Evolutionary conservation across 805 yeast genomes (phyloP).

Genomic region (Maudiozyma barnettii): DNA sequence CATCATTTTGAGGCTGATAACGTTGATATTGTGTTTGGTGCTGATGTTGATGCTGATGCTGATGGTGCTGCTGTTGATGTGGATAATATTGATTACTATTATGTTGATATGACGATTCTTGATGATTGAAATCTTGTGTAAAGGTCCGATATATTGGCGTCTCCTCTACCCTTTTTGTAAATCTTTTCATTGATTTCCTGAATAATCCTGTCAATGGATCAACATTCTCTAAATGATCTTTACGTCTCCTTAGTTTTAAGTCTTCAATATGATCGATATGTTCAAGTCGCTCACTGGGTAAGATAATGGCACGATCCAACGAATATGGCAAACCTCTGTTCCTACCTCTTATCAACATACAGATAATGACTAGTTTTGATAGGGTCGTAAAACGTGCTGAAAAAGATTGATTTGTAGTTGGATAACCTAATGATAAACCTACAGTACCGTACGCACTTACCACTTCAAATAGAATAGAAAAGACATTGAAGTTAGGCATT

Average conservation of each 20-base stretch:
- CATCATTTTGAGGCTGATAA: background rate
- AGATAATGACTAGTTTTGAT: slow-evolving; percentile 77
- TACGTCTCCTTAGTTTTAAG: slow-evolving; percentile 13
- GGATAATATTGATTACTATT: background rate
- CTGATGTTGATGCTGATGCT: background rate
- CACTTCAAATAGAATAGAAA: slow-evolving; percentile 73
- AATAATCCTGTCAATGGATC: slow-evolving; percentile 27
- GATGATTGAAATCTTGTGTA: background rate
- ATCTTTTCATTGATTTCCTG: slow-evolving; percentile 12
- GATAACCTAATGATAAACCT: slow-evolving; percentile 82
- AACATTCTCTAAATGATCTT: slow-evolving; percentile 1
- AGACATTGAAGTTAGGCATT: slow-evolving; percentile 49
- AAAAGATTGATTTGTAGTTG: slow-evolving; percentile 56
- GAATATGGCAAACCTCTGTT: slow-evolving; percentile 94
- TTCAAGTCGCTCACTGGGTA: slow-evolving; percentile 61
- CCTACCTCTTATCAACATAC: slow-evolving; percentile 88
- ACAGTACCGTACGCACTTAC: slow-evolving; percentile 96
- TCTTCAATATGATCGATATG: slow-evolving; percentile 52
- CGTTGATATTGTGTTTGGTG: background rate
- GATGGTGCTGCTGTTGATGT: background rate
- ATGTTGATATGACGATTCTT: background rate
- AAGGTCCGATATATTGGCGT: background rate
- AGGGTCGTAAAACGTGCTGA: slow-evolving; percentile 60
- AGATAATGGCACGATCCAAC: slow-evolving; percentile 85
- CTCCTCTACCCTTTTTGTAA: slow-evolving; percentile 2